phyloP scores from a whole-genome alignment of 805 yeast species.

The Yarrowia sp. region DNA sequence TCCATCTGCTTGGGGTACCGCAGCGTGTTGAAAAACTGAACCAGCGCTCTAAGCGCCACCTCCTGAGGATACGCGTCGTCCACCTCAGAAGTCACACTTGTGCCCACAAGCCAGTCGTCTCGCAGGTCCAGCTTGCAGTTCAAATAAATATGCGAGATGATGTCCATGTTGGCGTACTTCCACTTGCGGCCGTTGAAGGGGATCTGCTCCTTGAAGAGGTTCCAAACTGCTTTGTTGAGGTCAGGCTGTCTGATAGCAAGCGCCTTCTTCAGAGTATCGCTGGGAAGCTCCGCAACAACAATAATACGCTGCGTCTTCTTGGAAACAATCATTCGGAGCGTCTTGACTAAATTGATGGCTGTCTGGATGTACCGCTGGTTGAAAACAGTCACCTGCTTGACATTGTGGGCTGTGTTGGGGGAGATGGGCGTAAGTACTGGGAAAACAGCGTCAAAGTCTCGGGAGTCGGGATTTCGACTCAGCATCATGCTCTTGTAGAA shows the following conservation, averaged over 20 bases:
- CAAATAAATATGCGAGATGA: slow-evolving; percentile 81
- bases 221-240: slow-evolving; percentile 67
- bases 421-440: slow-evolving; percentile 12
- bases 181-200: slow-evolving; percentile 94
- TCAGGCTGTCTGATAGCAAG: slow-evolving; percentile 58
- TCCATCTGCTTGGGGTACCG: slow-evolving; percentile 49
- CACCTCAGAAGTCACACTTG: slow-evolving; percentile 71
- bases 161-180: slow-evolving; percentile 90
- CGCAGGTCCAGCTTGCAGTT: slow-evolving; percentile 67
- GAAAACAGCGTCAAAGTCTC: not conserved
- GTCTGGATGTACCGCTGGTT: slow-evolving; percentile 36
- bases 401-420: slow-evolving; percentile 18
- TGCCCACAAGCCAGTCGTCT: slow-evolving; percentile 87
- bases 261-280: slow-evolving; percentile 58
- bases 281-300: slow-evolving; percentile 57
- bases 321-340: slow-evolving; percentile 57
- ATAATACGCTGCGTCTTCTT: slow-evolving; percentile 73
- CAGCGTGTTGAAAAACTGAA: slow-evolving; percentile 71
- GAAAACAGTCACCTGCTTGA: slow-evolving; percentile 16
- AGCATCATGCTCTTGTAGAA: slow-evolving; percentile 10
- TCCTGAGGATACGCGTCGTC: slow-evolving; percentile 82
- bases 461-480: not conserved
- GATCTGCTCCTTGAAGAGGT: slow-evolving; percentile 70
- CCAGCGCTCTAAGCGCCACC: slow-evolving; percentile 70
- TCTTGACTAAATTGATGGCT: slow-evolving; percentile 50